Conservation (phyloP, 768 basidiomycete genomes). For the Russula olivacea region DNA sequence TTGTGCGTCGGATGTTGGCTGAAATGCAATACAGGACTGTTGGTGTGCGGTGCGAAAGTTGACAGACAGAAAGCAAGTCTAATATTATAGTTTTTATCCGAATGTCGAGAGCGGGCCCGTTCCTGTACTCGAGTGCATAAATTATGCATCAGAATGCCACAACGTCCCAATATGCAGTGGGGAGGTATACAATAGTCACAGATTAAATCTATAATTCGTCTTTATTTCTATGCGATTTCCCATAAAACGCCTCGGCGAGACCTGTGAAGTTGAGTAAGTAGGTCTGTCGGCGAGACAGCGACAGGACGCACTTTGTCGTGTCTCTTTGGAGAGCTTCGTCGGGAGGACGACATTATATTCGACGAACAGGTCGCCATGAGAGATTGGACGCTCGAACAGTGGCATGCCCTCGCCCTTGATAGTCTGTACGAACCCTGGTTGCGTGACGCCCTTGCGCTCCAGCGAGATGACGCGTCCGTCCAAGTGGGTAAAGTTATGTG, state of each 20-base stretch:
- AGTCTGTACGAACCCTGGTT: constrained; percentile 86
- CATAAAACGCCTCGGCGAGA: constrained; percentile 25
- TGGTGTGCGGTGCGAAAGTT: constrained; percentile 6
- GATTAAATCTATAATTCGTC: constrained; percentile 25
- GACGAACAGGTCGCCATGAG: constrained; percentile 78
- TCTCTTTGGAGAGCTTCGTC: constrained; percentile 55
- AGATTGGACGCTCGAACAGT: constrained; percentile 43
- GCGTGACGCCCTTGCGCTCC: constrained; percentile 74
- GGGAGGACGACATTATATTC: constrained; percentile 94
- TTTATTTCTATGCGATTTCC: constrained; percentile 21
- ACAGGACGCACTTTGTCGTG: constrained; percentile 63
- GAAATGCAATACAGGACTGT: constrained; percentile 22
- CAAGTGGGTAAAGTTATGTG: constrained; percentile 84
- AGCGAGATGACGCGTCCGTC: constrained; percentile 78
- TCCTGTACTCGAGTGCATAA: not conserved
- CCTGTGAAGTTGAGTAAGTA: not conserved
- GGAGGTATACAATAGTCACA: constrained; percentile 18
- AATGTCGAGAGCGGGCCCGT: no score
- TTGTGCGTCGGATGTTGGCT: constrained; percentile 16
- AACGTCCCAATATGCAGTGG: not conserved
- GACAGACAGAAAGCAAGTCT: not conserved
- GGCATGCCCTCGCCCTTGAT: constrained; percentile 91
- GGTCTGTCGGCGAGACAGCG: not conserved
- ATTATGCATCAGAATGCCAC: not conserved
- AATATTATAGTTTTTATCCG: not conserved